Base-by-base conservation (phyloP, 1,139 yeast species). In the Schizosaccharomyces versatilis region DNA sequence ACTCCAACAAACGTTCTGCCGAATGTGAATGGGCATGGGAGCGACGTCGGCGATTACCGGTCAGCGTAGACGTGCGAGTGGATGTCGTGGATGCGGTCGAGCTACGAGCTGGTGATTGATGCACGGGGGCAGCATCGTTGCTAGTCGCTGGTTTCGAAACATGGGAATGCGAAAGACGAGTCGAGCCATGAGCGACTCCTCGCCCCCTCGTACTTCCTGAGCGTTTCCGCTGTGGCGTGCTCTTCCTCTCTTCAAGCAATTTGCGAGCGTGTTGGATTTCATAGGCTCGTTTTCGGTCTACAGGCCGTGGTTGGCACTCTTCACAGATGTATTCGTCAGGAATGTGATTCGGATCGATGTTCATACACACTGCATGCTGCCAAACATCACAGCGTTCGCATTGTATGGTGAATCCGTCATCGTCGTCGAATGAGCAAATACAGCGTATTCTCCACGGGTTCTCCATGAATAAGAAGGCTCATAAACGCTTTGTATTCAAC, bases 341-440 rank as follows among this genome's bases (percentile, higher is more conserved):
- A 0, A 81, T 93, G 57, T 81, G 80, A 41, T 77, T 82, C 54
- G 76, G 76, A 58, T 71, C 73, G 57, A 84, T 75, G 0, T 95
- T 94, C 41, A 88, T 95, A 70, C 97, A 88, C 67, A 74, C 85
- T 1, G 96, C 96, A 66, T 88, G 97, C 68, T 88, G 97, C 97
- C 96, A 88, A 6, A 81, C 95, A 19, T 84, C 79, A 68, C 97
- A 88, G 59, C 75, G 73, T 61, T 88, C 97, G 72, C 97, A 88
- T 68, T 54, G 56, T 58, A 88, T 83, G 1, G 96, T 86, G 66
- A 84, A 85, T 0, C 96, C 96, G 64, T 88, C 97, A 66, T 88
- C 97, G 60, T 88, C 95, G 57, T 80, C 85, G 60, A 74, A 79
- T 0, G 80, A 88, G 70, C 98, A 88, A 3, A 88, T 77, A 68